These are phyloP conservation scores for Poa pratensis DNA, from an alignment of 176 grass and related monocot genomes.

Conservation along the genomic window DNA sequence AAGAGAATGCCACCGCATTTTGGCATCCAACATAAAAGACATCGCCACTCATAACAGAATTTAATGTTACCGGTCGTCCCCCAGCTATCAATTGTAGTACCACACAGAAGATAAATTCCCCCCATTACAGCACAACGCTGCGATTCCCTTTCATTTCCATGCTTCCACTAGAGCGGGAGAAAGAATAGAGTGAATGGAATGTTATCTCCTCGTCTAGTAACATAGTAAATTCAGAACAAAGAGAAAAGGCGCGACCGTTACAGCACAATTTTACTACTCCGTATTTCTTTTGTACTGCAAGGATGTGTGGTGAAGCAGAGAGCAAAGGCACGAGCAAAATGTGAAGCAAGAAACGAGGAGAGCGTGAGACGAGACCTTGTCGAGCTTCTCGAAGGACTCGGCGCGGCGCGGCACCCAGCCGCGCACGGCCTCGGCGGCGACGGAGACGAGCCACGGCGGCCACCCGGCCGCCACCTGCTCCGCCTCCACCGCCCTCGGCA, in stretches of 20 bases:
- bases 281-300: neutral
- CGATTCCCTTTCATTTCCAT: neutral
- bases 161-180: neutral
- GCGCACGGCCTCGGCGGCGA: constrained; percentile 88
- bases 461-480: constrained; percentile 93
- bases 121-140: constrained; percentile 18
- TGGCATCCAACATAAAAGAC: constrained; percentile 41
- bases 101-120: constrained; percentile 20
- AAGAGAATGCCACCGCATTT: constrained; percentile 41
- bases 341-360: neutral
- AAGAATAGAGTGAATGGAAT: neutral
- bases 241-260: neutral
- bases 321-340: constrained; percentile 31
- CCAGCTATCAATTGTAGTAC: constrained; percentile 9
- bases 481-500: constrained; percentile 68
- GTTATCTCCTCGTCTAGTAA: neutral
- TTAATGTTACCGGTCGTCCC: constrained; percentile 16
- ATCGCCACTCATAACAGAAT: constrained; percentile 40
- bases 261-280: neutral
- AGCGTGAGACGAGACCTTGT: constrained; percentile 65
- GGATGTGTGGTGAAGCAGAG: constrained; percentile 14
- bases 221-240: neutral
- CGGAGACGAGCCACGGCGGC: constrained; percentile 88
- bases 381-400: constrained; percentile 99
- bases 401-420: constrained; percentile 95